A percentile compares a stretch with the other conserved stretches of the same genome.
Conservation (phyloP, 2,329 filamentous ascomycete genomes). For the Graphiopsis chlorocephala region DNA sequence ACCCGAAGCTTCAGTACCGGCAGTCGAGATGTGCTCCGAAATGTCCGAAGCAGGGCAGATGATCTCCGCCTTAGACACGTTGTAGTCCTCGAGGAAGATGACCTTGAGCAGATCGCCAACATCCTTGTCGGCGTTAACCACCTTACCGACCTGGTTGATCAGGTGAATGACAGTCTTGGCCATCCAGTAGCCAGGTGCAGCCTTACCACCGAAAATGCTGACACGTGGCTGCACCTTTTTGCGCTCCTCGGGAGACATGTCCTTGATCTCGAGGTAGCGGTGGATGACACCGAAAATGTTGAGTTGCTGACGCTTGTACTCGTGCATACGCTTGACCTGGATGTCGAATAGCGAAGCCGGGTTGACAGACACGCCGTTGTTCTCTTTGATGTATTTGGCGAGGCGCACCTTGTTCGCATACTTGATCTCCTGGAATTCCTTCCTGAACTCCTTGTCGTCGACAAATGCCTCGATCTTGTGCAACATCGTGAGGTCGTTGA, state of each 20-base stretch:
- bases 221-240: conserved; percentile 87
- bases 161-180: conserved; percentile 93
- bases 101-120: conserved; percentile 95
- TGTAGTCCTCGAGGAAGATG: conserved; percentile 96
- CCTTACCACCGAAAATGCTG: conserved; percentile 96
- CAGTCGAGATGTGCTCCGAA: conserved; percentile 97
- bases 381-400: conserved; percentile 84
- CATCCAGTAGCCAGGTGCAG: conserved; percentile 99
- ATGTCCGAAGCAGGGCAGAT: conserved; percentile 93
- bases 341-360: conserved; percentile 89
- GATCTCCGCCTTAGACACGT: conserved; percentile 98
- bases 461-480: conserved; percentile 81
- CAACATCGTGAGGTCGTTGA: conserved; percentile 84
- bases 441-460: conserved; percentile 85
- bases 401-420: conserved; percentile 91
- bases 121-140: conserved; percentile 89
- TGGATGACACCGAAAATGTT: conserved; percentile 99
- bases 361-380: conserved; percentile 78
- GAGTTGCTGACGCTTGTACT: conserved; percentile 98
- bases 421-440: conserved; percentile 96
- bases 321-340: conserved; percentile 98
- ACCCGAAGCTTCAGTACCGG: conserved; percentile 82
- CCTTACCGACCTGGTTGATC: conserved; percentile 83
- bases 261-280: conserved; percentile 85
- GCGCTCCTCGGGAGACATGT: conserved; percentile 74